Percentiles rank a stretch among this genome's conserved stretches.
These are phyloP conservation scores for Colletotrichum salicis DNA, from an alignment of 2,329 filamentous ascomycete species.

Conservation along the genomic window DNA sequence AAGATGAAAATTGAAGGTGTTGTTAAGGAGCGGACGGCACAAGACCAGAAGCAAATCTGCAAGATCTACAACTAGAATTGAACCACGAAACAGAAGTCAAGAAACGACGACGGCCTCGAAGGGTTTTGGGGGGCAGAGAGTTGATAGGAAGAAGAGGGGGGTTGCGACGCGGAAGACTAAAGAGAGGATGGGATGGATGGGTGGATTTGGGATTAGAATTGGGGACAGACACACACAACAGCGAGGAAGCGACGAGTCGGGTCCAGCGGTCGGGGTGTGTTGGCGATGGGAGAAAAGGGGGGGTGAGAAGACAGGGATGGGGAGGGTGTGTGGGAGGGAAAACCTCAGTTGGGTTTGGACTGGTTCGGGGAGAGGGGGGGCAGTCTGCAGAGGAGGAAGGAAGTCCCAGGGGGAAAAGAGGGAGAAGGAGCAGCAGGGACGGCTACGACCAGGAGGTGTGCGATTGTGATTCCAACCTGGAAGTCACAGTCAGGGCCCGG, in stretches of 20 bases:
- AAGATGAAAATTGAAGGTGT: slow-evolving; percentile 35
- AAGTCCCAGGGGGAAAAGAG: background rate
- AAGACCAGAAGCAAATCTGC: slow-evolving; percentile 65
- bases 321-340: slow-evolving; percentile 24
- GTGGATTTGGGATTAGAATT: slow-evolving; percentile 35
- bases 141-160: slow-evolving; percentile 42
- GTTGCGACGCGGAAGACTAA: slow-evolving; percentile 37
- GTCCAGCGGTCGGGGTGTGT: slow-evolving; percentile 29
- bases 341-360: slow-evolving; percentile 30
- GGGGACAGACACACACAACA: slow-evolving; percentile 30
- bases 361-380: slow-evolving; percentile 10
- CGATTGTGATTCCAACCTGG: slow-evolving; percentile 19
- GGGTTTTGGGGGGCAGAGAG: slow-evolving; percentile 44
- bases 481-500: slow-evolving; percentile 9
- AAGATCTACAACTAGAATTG: slow-evolving; percentile 66
- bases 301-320: slow-evolving; percentile 12
- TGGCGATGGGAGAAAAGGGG: background rate
- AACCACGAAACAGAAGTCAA: slow-evolving; percentile 52
- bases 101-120: slow-evolving; percentile 40
- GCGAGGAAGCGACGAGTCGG: slow-evolving; percentile 33
- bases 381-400: background rate
- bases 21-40: slow-evolving; percentile 44
- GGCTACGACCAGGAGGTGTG: slow-evolving; percentile 2
- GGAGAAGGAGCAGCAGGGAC: slow-evolving; percentile 16
- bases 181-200: slow-evolving; percentile 35